Conservation (phyloP, 768 basidiomycete species). For the Melanogaster broomeanus region DNA sequence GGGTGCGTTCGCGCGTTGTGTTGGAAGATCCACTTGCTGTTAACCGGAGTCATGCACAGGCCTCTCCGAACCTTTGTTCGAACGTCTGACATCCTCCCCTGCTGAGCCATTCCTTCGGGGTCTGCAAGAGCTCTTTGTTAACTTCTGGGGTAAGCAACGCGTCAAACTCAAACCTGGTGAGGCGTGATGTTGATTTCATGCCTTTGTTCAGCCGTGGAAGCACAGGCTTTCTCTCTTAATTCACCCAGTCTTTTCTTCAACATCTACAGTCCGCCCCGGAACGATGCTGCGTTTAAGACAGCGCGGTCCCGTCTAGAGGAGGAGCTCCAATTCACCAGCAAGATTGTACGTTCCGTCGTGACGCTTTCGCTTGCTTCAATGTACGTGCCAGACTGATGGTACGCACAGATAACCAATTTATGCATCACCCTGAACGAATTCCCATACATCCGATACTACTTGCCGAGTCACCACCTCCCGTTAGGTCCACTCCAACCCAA, state of each 20-base stretch:
- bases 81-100: constrained; percentile 70
- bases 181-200: constrained; percentile 8
- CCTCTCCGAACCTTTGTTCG: constrained; percentile 75
- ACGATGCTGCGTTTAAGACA: constrained; percentile 61
- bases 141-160: constrained; percentile 82
- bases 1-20: constrained; percentile 45
- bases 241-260: constrained; percentile 84
- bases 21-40: background rate
- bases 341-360: constrained; percentile 47
- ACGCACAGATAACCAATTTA: constrained; percentile 74
- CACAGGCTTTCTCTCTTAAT: constrained; percentile 81
- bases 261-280: constrained; percentile 82
- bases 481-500: constrained; percentile 81
- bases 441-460: constrained; percentile 91
- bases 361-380: background rate
- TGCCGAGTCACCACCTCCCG: constrained; percentile 79
- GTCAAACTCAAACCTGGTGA: background rate
- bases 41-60: constrained; percentile 44
- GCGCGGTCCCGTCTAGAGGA: constrained; percentile 82
- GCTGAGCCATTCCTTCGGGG: constrained; percentile 77
- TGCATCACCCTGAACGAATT: constrained; percentile 91
- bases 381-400: background rate
- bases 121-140: constrained; percentile 86
- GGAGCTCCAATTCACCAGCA: constrained; percentile 76
- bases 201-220: constrained; percentile 67